phyloP scores from a whole-genome alignment of 2,329 filamentous ascomycete species.

The Acephala macrosclerotiorum region DNA sequence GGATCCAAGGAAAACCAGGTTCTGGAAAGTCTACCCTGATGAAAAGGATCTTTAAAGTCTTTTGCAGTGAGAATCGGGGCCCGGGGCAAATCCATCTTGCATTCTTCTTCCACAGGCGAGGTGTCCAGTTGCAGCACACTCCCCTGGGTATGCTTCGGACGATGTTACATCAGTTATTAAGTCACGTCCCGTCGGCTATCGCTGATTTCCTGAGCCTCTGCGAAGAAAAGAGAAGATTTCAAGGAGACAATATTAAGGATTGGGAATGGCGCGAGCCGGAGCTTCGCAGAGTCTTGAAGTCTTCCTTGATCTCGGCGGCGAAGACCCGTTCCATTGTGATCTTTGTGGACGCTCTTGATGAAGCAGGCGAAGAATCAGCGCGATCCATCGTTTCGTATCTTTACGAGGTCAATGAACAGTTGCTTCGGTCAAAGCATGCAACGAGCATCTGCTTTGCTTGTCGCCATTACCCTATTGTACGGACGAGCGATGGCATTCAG shows the following conservation, averaged over 20 bases:
- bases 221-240: constrained; percentile 20
- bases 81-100: neutral
- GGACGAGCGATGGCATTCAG: constrained; percentile 16
- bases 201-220: constrained; percentile 3
- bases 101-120: neutral
- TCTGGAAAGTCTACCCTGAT: neutral
- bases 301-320: constrained; percentile 11
- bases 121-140: neutral
- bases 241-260: constrained; percentile 16
- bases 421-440: neutral
- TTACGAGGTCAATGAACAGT: neutral
- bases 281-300: constrained; percentile 15
- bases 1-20: constrained; percentile 48
- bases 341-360: neutral
- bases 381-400: neutral
- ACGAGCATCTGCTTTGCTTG: neutral
- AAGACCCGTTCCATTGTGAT: neutral
- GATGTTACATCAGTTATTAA: neutral
- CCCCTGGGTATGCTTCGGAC: neutral
- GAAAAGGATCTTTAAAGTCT: neutral
- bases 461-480: neutral
- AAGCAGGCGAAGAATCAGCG: neutral
- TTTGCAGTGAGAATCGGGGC: neutral
- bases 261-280: constrained; percentile 29
- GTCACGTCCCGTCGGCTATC: neutral